These are phyloP conservation scores for Thalassiosira livingstoniorum DNA, from an alignment of 352 stramenopile genomes.

Conservation along the genomic window DNA sequence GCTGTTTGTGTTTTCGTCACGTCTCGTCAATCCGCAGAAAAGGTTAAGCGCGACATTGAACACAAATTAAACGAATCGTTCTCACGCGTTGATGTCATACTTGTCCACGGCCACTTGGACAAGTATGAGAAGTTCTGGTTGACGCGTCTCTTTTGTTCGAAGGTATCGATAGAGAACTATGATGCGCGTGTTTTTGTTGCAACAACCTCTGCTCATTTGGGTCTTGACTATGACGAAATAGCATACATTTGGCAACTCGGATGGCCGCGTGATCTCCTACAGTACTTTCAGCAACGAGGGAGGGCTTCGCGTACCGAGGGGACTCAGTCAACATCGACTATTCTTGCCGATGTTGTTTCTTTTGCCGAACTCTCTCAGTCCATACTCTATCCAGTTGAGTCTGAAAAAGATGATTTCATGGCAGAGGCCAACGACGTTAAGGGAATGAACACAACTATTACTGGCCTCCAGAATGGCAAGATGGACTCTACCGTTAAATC, in stretches of 20 bases:
- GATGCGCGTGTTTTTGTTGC: neutral
- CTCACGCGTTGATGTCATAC: neutral
- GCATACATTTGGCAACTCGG: neutral
- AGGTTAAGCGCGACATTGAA: neutral
- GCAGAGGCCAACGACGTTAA: neutral
- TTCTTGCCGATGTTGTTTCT: neutral
- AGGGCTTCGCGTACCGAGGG: neutral
- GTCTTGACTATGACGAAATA: neutral
- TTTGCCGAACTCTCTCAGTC: neutral
- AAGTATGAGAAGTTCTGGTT: neutral
- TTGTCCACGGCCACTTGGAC: neutral
- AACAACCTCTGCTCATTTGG: neutral
- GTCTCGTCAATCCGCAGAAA: neutral
- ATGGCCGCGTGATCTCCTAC: neutral
- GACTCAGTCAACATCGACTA: neutral
- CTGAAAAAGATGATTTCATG: neutral
- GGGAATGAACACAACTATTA: neutral
- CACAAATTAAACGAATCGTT: neutral
- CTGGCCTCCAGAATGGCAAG: neutral
- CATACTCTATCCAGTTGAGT: neutral
- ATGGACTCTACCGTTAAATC: neutral
- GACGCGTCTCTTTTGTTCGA: neutral
- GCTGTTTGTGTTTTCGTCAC: neutral
- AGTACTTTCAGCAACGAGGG: neutral
- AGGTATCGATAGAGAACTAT: neutral